Evolutionary conservation across 768 basidiomycete genomes (phyloP), one percentile per base, ranked within the genome.

Genomic region (Podaxis sp.): DNA sequence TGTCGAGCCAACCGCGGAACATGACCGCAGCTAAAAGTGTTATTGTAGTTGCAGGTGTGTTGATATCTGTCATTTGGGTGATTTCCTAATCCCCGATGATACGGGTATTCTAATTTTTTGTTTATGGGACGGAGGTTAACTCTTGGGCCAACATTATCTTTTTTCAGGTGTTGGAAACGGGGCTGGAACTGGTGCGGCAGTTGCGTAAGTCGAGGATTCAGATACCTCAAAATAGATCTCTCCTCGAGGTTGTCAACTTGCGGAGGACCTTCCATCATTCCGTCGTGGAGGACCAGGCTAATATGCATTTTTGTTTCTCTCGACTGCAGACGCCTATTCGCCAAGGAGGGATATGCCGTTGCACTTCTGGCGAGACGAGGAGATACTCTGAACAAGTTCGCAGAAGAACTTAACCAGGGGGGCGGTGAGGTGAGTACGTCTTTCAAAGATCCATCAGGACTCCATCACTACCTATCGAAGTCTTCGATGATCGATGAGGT

Each of bases 271-370:
- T 50, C 19, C 9, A 50, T 19, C 22, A 13, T n/a, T 38, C 37
- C 11, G 19, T 55, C 54, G 4, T 24, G 54, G 38, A 24, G 13
- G 11, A 24, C 38, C 6, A 19, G 11, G 13, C 54, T 40, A 36
- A 55, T 13, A 22, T 13, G 12, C 12, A 12, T 13, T 13, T 25
- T 50, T 55, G 5, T 40, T 12, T 24, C n/a, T 46, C 19, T 46
- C 43, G 5, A n/a, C n/a, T 46, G n/a, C 66, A 88, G 87, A 15
- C 86, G 84, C 29, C 65, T 83, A 15, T 88, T 89, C 63, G 79
- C 84, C 5, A 84, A 83, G 67, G 74, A 82, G 27, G 89, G 89
- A 1, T 91, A 89, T 70, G 82, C 78, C 40, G 80, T 91, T 33
- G 90, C 89, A 1, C 74, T 91, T 51, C 77, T 91, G 37, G 86